A percentile compares a stretch with the other conserved stretches of the same genome.
phyloP scores from a whole-genome alignment of 1,284 basidiomycete species.

The Cutaneotrichosporon mucoides region DNA sequence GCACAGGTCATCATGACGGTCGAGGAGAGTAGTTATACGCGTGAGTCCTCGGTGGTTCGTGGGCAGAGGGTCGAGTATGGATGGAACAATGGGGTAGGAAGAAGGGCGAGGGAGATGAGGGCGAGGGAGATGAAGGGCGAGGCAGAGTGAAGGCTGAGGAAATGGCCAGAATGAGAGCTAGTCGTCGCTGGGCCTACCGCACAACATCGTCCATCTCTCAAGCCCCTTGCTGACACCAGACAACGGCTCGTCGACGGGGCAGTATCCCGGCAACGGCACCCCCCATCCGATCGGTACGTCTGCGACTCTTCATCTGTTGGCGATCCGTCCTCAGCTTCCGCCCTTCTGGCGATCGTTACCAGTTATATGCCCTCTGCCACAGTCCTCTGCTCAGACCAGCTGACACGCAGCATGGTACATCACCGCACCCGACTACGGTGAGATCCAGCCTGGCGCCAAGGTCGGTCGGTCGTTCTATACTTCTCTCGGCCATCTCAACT shows the following conservation, averaged over 20 bases:
- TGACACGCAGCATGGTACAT: constrained; percentile 60
- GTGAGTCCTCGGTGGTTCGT: neutral
- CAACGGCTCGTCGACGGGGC: neutral
- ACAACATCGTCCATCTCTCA: no score
- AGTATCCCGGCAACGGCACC: constrained; percentile 23
- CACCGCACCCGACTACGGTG: constrained; percentile 59
- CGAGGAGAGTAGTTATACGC: constrained; percentile 61
- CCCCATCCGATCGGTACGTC: constrained; percentile 44
- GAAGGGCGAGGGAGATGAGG: no score
- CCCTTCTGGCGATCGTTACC: no score
- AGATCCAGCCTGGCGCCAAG: constrained; percentile 33
- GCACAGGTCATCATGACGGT: constrained; percentile 65
- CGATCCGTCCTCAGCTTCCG: no score
- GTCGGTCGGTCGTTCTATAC: constrained; percentile 76
- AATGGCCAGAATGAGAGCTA: no score
- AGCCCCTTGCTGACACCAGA: neutral
- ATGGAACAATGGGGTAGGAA: no score
- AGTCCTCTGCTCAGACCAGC: neutral
- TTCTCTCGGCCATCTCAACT: constrained; percentile 67
- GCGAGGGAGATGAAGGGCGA: no score
- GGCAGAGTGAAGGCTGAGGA: no score
- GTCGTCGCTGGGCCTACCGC: no score
- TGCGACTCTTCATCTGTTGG: no score
- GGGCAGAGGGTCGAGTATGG: no score
- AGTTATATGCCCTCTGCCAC: neutral